Conservation (phyloP, 768 basidiomycete genomes). For the Panus rudis region DNA sequence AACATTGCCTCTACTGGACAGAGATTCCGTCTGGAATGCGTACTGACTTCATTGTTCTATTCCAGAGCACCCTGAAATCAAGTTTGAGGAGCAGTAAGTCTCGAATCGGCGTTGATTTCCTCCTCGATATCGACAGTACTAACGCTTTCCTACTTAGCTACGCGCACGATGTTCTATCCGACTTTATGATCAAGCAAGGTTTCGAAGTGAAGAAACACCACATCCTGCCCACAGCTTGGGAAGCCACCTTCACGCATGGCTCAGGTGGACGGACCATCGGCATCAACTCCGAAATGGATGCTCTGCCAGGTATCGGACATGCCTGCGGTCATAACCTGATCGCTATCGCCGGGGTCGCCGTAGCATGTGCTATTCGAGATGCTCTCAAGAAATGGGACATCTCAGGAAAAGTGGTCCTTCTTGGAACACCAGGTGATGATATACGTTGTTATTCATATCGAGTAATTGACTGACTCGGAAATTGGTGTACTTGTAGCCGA, state of each 20-base stretch:
- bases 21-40: too few species aligned
- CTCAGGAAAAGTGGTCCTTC: slow-evolving; percentile 58
- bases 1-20: too few species aligned
- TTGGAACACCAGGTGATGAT: slow-evolving; percentile 67
- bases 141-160: slow-evolving; percentile 32
- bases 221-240: slow-evolving; percentile 69
- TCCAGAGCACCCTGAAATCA: slow-evolving; percentile 64
- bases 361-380: slow-evolving; percentile 61
- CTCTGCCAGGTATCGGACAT: slow-evolving; percentile 40
- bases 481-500: slow-evolving; percentile 43
- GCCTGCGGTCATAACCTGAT: slow-evolving; percentile 84
- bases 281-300: slow-evolving; percentile 68
- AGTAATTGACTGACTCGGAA: background rate
- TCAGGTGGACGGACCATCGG: slow-evolving; percentile 65
- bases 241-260: slow-evolving; percentile 58
- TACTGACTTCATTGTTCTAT: background rate
- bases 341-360: slow-evolving; percentile 66
- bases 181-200: slow-evolving; percentile 59
- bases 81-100: slow-evolving; percentile 57
- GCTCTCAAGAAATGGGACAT: slow-evolving; percentile 57
- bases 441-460: background rate
- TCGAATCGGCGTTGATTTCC: background rate
- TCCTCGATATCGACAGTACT: background rate
- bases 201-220: slow-evolving; percentile 58
- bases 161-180: slow-evolving; percentile 65